These are phyloP conservation scores for Geosmithia putterillii DNA, from an alignment of 2,329 filamentous ascomycete species.

Conservation along the genomic window DNA sequence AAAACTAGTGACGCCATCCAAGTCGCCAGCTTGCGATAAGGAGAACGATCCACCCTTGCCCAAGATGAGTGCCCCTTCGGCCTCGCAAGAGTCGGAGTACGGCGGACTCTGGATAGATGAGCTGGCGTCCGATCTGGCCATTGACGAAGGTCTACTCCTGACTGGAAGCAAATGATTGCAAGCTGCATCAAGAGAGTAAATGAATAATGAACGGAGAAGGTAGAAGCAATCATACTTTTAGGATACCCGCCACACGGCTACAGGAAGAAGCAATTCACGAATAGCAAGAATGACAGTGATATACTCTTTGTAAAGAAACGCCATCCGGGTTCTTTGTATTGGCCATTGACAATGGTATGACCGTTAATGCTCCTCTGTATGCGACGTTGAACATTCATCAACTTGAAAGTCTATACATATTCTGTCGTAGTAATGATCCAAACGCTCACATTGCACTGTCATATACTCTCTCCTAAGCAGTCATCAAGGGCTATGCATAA, in stretches of 20 bases:
- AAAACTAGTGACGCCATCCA: not conserved
- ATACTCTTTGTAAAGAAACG: not conserved
- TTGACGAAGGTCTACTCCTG: not conserved
- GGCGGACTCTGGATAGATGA: slow-evolving; percentile 26
- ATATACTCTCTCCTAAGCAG: not conserved
- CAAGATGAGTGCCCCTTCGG: not conserved
- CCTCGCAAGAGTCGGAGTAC: slow-evolving; percentile 18
- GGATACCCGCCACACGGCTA: not conserved
- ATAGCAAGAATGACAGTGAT: not conserved
- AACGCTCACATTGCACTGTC: not conserved
- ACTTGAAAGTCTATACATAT: too few relatives aligned
- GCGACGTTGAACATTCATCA: too few relatives aligned
- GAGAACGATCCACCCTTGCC: not conserved
- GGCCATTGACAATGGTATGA: too few relatives aligned
- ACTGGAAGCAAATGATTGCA: not conserved
- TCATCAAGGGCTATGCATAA: slow-evolving; percentile 16
- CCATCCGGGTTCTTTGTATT: not conserved
- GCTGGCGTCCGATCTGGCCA: slow-evolving; percentile 6
- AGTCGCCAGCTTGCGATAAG: not conserved
- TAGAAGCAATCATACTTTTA: not conserved
- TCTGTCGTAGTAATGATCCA: too few relatives aligned
- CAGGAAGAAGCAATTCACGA: not conserved
- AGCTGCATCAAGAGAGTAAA: not conserved
- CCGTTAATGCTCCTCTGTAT: too few relatives aligned
- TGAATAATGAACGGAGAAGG: not conserved